A percentile compares a stretch with the other conserved stretches of the same genome.
These are phyloP conservation scores for Grigorovia humatica DNA, from an alignment of 805 yeast genomes.

Conservation along the genomic window DNA sequence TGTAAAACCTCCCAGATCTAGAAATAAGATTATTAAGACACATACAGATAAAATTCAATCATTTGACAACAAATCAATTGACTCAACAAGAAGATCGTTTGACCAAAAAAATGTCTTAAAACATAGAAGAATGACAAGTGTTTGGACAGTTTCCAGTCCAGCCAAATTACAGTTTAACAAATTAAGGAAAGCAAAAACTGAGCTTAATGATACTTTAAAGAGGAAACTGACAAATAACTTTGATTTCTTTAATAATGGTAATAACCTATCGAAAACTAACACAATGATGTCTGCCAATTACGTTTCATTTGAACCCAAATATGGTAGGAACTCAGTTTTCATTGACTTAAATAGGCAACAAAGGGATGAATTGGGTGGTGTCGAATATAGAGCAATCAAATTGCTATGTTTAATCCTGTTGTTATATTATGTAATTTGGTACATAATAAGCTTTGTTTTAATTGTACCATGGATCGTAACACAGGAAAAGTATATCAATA, in stretches of 20 bases:
- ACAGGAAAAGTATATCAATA: constrained; percentile 31
- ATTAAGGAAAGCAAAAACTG: not conserved
- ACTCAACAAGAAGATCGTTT: not conserved
- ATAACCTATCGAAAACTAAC: not conserved
- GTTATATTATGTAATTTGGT: constrained; percentile 63
- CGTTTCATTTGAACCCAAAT: constrained; percentile 79
- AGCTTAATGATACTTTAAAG: not conserved
- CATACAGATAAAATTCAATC: not conserved
- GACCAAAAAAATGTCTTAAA: not conserved
- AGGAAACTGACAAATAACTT: not conserved
- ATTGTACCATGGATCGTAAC: constrained; percentile 51
- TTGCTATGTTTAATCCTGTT: constrained; percentile 55
- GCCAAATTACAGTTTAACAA: not conserved
- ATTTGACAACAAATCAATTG: not conserved
- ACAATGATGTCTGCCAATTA: constrained; percentile 36
- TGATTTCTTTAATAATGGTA: not conserved
- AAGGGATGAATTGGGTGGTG: constrained; percentile 91
- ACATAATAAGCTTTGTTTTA: constrained; percentile 40
- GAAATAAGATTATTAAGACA: not conserved
- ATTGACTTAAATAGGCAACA: constrained; percentile 71
- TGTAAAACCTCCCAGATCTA: constrained; percentile 5
- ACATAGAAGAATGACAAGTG: not conserved
- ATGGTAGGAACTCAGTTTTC: constrained; percentile 91
- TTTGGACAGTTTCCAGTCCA: not conserved
- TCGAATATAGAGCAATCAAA: constrained; percentile 83